Evolutionary conservation across 73 alveolate genomes (phyloP), one percentile per base, ranked within the genome.

Genomic region (Stentor coeruleus): DNA sequence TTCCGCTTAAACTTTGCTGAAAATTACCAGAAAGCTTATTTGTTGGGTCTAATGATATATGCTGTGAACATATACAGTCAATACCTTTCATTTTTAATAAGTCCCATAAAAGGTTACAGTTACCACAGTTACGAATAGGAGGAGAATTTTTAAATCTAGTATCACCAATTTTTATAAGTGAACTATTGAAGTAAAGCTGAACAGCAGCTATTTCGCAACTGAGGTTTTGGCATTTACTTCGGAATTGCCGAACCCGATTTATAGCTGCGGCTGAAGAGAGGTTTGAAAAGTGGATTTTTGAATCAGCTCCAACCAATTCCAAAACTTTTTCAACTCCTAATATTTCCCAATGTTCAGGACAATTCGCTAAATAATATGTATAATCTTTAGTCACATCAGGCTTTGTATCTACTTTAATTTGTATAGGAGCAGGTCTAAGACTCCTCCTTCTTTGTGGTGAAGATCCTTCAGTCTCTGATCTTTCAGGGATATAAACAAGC

Each of bases 281-380:
- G 79, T 66, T 66, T 20, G 39, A 66, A 20, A 66, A 20, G 79
- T 66, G 79, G 41, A 66, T 40, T 66, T 66, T 66, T 14, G n/a
- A 31, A 0, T 14, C 36, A 1, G 40, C 36, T 66, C 15, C 39
- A 20, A 66, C 14, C 14, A 26, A 20, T 2, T 66, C 37, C 14
- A 66, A 11, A 20, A 66, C 79, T 66, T 31, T 66, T 66, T 66
- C 79, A 66, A 66, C 39, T 11, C 79, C 79, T 33, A 40, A 20
- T 1, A 40, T 66, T 66, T 66, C 79, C 79, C 79, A 66, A 33
- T 20, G 37, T 37, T 66, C 79, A 66, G 79, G 79, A 33, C 79
- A 66, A 66, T 66, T 66, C 14, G 79, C 79, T 20, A 66, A 33
- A 33, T 66, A 66, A 49, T 49, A 49, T 11, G 6, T 6, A 20